Conservation (phyloP, 1,284 basidiomycete species). For the Cryptococcus sp. region DNA sequence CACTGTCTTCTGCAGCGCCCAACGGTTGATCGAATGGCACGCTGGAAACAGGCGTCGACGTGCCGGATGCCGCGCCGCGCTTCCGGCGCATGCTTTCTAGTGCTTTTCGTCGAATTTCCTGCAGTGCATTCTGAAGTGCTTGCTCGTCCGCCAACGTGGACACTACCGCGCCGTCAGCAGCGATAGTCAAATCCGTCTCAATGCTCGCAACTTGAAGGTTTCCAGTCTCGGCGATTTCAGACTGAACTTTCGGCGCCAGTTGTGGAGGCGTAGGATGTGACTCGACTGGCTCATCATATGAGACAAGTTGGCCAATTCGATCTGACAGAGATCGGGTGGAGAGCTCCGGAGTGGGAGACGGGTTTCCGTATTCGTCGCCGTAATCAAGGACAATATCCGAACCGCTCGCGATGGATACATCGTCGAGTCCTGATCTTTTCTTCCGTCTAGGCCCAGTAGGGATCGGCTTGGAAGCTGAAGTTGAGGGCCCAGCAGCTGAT, state of each 20-base stretch:
- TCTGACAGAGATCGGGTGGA: not conserved
- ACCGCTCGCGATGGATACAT: not conserved
- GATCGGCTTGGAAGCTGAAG: too few species aligned
- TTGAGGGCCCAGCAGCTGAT: too few species aligned
- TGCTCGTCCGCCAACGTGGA: not conserved
- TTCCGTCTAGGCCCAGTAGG: not conserved
- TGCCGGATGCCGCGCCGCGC: not conserved
- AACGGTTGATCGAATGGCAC: not conserved
- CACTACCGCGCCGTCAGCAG: too few species aligned
- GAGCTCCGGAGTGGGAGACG: not conserved
- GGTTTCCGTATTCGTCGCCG: constrained; percentile 18
- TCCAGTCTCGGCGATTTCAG: not conserved
- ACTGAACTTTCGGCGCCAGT: not conserved
- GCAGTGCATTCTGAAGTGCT: constrained; percentile 25
- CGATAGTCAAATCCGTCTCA: too few species aligned
- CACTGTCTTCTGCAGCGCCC: not conserved
- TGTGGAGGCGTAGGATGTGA: not conserved
- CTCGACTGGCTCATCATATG: not conserved
- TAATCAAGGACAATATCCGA: constrained; percentile 21
- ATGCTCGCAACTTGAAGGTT: too few species aligned
- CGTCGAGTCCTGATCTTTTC: not conserved
- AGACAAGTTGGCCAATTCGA: not conserved
- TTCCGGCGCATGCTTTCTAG: constrained; percentile 36
- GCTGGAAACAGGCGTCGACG: not conserved
- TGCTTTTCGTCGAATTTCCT: constrained; percentile 35